These are phyloP conservation scores for Candida koratica DNA, from an alignment of 805 yeast genomes.

Conservation along the genomic window DNA sequence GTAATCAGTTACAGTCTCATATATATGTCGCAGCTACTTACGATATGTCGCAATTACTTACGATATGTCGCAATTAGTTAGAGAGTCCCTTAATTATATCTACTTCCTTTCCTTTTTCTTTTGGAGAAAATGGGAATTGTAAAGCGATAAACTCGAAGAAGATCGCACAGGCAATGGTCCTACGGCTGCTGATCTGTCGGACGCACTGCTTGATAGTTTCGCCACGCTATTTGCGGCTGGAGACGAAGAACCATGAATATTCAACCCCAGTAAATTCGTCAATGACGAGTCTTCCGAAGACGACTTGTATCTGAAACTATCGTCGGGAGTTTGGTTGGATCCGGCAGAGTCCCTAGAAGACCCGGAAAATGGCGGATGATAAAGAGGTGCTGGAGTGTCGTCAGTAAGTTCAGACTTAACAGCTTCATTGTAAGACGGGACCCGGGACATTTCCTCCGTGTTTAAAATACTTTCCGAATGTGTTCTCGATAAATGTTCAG, in stretches of 20 bases:
- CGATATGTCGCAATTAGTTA: no score
- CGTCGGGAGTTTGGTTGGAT: constrained; percentile 28
- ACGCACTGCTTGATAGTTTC: constrained; percentile 29
- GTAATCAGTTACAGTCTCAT: no score
- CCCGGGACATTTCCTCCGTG: constrained; percentile 48
- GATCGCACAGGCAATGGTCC: constrained; percentile 12
- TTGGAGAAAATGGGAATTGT: constrained; percentile 28
- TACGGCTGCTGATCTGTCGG: constrained; percentile 26
- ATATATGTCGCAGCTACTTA: no score
- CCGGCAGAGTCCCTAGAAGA: constrained; percentile 34
- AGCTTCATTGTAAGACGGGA: constrained; percentile 85
- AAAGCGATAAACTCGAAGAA: constrained; percentile 14
- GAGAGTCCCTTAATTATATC: no score
- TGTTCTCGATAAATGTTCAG: constrained; percentile 54
- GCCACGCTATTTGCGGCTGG: constrained; percentile 13
- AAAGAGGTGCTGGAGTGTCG: constrained; percentile 67
- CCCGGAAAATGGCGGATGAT: constrained; percentile 49
- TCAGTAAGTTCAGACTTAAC: constrained; percentile 45
- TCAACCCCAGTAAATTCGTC: constrained; percentile 22
- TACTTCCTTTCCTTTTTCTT: constrained; percentile 26
- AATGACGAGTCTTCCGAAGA: constrained; percentile 27
- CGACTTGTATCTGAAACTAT: constrained; percentile 15
- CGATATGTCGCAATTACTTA: no score
- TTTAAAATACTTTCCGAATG: constrained; percentile 39
- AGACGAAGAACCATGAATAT: constrained; percentile 10